A percentile compares a stretch with the other conserved stretches of the same genome.
These are phyloP conservation scores for Epithele typhae DNA, from an alignment of 768 basidiomycete genomes.

Conservation along the genomic window DNA sequence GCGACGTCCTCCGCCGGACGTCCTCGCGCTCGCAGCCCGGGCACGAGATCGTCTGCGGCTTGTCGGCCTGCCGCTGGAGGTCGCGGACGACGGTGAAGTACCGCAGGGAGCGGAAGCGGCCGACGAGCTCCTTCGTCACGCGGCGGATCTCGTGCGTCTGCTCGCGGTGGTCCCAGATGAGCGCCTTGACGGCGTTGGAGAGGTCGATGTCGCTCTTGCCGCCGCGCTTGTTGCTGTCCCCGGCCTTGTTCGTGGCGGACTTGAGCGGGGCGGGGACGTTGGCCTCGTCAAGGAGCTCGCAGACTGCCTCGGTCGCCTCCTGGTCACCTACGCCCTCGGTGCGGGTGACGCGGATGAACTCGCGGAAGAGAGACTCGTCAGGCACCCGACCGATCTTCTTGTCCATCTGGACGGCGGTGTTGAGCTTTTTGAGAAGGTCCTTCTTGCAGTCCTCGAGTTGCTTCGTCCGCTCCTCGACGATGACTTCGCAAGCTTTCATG, in stretches of 20 bases:
- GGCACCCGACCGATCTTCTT: slow-evolving; percentile 57
- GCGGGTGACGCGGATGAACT: slow-evolving; percentile 66
- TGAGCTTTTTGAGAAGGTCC: slow-evolving; percentile 65
- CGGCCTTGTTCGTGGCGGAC: slow-evolving; percentile 12
- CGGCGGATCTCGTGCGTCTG: slow-evolving; percentile 82
- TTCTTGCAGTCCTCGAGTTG: slow-evolving; percentile 77
- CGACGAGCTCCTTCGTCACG: slow-evolving; percentile 83
- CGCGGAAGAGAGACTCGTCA: slow-evolving; percentile 75
- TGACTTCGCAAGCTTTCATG: slow-evolving; percentile 89
- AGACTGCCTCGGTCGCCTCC: slow-evolving; percentile 64
- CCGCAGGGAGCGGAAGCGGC: slow-evolving; percentile 83
- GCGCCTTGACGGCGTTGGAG: slow-evolving; percentile 53
- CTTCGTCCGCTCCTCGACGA: slow-evolving; percentile 73
- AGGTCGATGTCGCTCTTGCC: slow-evolving; percentile 52
- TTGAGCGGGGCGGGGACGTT: slow-evolving; percentile 36
- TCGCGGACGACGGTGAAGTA: slow-evolving; percentile 92
- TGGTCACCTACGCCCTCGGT: slow-evolving; percentile 74
- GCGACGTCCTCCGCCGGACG: slow-evolving; percentile 68
- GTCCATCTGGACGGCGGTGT: slow-evolving; percentile 64
- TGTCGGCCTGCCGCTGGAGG: slow-evolving; percentile 70
- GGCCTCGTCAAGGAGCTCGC: slow-evolving; percentile 57
- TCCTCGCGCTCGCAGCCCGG: slow-evolving; percentile 53
- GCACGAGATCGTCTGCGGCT: slow-evolving; percentile 56
- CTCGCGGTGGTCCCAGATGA: slow-evolving; percentile 79
- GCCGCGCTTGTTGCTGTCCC: slow-evolving; percentile 9